Percentiles rank a stretch among this genome's conserved stretches.
Conservation (phyloP, 2,329 filamentous ascomycete species). For the Daldinia eschscholtzii region DNA sequence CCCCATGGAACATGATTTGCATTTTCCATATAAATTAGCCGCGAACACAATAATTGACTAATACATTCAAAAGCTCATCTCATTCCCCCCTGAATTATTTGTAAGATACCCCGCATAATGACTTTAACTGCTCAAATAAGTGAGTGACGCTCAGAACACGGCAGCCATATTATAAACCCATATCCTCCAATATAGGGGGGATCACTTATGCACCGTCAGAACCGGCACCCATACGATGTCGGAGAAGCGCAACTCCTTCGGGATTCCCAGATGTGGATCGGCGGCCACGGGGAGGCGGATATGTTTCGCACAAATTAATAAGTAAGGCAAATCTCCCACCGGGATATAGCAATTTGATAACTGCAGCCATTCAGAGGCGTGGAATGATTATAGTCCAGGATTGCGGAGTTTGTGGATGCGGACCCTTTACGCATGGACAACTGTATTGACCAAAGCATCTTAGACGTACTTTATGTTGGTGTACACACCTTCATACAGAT, state of each 20-base stretch:
- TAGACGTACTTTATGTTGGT: not conserved
- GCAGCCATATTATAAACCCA: slow-evolving; percentile 5
- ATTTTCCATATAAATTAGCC: slow-evolving; percentile 38
- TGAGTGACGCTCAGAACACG: slow-evolving; percentile 15
- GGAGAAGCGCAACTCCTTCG: not conserved
- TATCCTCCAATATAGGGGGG: slow-evolving; percentile 19
- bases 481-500: not conserved
- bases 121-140: slow-evolving; percentile 19
- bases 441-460: not conserved
- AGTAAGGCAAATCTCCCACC: slow-evolving; percentile 1
- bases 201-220: slow-evolving; percentile 1
- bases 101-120: slow-evolving; percentile 19
- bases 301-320: slow-evolving; percentile 17
- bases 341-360: not conserved
- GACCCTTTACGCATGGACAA: not conserved
- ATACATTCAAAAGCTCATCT: slow-evolving; percentile 22
- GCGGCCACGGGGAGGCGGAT: not conserved
- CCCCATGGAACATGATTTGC: slow-evolving; percentile 7
- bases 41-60: slow-evolving; percentile 31
- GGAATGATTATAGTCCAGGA: not conserved
- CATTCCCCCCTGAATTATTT: slow-evolving; percentile 12
- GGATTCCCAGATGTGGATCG: not conserved
- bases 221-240: slow-evolving; percentile 11
- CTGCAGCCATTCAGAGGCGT: not conserved
- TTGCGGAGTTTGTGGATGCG: not conserved